These are phyloP conservation scores for Fusarium mundagurra DNA, from an alignment of 2,329 filamentous ascomycete species.

Conservation along the genomic window DNA sequence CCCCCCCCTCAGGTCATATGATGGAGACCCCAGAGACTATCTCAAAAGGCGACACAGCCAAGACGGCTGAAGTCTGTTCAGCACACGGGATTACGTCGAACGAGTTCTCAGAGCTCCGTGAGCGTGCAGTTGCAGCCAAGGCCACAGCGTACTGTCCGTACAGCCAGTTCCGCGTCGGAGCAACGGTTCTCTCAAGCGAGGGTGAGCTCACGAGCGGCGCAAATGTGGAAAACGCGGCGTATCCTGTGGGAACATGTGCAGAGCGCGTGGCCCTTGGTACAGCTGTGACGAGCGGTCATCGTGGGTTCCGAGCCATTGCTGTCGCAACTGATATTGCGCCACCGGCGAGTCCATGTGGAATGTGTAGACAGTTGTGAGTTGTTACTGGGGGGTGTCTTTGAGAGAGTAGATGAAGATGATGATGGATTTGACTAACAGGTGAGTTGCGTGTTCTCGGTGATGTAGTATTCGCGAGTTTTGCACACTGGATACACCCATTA, in stretches of 20 bases:
- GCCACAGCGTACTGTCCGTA: constrained; percentile 89
- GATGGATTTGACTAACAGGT: constrained; percentile 19
- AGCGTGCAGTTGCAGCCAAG: constrained; percentile 76
- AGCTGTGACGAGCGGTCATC: constrained; percentile 72
- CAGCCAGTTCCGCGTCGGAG: constrained; percentile 90
- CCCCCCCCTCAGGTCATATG: background rate
- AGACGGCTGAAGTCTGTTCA: constrained; percentile 42
- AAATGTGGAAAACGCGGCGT: constrained; percentile 93
- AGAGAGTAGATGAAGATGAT: background rate
- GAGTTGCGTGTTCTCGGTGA: constrained; percentile 17
- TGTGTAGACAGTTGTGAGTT: constrained; percentile 91
- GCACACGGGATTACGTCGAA: constrained; percentile 62
- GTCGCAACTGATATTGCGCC: constrained; percentile 82
- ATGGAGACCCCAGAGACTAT: constrained; percentile 41
- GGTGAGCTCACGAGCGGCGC: constrained; percentile 67
- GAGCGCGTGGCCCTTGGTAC: constrained; percentile 89
- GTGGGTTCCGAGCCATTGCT: constrained; percentile 78
- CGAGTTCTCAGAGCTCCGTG: constrained; percentile 73
- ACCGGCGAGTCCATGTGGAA: constrained; percentile 84
- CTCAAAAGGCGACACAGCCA: constrained; percentile 42
- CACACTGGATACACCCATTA: constrained; percentile 74
- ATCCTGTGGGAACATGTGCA: constrained; percentile 94
- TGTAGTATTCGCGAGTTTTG: constrained; percentile 80
- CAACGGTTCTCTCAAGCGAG: constrained; percentile 71
- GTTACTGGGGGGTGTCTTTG: background rate